Conservation (phyloP, 805 yeast genomes). For the Kluyveromyces aestuarii region DNA sequence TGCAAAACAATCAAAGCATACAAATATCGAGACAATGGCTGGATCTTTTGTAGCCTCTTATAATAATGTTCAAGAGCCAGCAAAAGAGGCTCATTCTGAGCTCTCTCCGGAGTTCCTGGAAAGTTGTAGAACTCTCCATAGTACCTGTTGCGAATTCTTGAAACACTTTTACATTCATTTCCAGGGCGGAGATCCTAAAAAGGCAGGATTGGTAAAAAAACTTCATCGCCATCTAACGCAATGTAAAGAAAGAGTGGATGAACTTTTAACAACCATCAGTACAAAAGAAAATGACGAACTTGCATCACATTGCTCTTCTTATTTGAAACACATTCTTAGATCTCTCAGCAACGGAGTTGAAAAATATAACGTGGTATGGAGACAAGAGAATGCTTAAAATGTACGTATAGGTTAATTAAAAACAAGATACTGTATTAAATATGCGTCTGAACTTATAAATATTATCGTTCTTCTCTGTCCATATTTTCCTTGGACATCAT, state of each 20-base stretch:
- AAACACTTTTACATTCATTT: slow-evolving; percentile 67
- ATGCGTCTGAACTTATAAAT: not conserved
- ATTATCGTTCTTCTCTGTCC: slow-evolving; percentile 36
- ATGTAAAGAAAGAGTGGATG: slow-evolving; percentile 36
- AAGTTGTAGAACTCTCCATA: slow-evolving; percentile 50
- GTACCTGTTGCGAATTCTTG: slow-evolving; percentile 66
- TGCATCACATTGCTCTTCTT: slow-evolving; percentile 24
- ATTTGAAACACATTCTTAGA: slow-evolving; percentile 35
- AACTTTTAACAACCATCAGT: slow-evolving; percentile 21
- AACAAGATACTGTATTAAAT: not conserved
- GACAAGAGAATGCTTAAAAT: not conserved
- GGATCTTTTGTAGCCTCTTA: slow-evolving; percentile 18
- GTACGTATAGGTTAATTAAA: not conserved
- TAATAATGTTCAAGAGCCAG: slow-evolving; percentile 15
- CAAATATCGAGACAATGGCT: slow-evolving; percentile 16
- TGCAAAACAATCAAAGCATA: slow-evolving; percentile 41
- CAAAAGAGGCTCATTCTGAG: slow-evolving; percentile 24
- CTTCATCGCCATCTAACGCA: slow-evolving; percentile 40
- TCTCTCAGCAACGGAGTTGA: slow-evolving; percentile 40
- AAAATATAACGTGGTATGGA: slow-evolving; percentile 30
- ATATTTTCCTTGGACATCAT: slow-evolving; percentile 35
- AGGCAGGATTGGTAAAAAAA: slow-evolving; percentile 35
- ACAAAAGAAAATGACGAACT: slow-evolving; percentile 23
- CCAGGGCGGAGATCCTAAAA: slow-evolving; percentile 39
- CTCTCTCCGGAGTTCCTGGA: slow-evolving; percentile 36